Evolutionary conservation across 306 rosid species (phyloP).

Genomic region (Urtica urens): DNA sequence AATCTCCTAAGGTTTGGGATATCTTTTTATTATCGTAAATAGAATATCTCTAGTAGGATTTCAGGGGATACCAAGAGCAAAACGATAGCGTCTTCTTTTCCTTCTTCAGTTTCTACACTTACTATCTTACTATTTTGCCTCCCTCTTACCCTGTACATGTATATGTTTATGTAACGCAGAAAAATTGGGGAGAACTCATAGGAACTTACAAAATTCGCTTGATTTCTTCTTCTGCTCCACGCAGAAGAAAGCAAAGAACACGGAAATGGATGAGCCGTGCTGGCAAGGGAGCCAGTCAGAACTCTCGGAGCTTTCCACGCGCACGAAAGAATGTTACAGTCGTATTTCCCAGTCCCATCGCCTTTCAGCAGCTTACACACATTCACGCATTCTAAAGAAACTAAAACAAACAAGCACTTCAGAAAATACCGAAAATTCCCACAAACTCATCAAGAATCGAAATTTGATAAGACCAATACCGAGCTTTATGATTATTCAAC

Average conservation of each 20-base stretch:
- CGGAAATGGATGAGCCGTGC: constrained; percentile 61
- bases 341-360: constrained; percentile 73
- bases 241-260: constrained; percentile 25
- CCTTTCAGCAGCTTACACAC: constrained; percentile 62
- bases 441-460: neutral
- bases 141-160: too few species aligned
- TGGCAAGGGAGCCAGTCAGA: constrained; percentile 86
- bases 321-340: constrained; percentile 65
- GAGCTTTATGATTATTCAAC: neutral
- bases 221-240: constrained; percentile 50
- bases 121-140: too few species aligned
- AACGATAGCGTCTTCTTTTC: too few species aligned
- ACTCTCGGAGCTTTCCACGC: constrained; percentile 95
- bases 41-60: too few species aligned
- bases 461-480: constrained; percentile 5
- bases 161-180: too few species aligned
- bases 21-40: too few species aligned
- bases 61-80: too few species aligned
- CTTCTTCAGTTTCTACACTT: too few species aligned
- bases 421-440: constrained; percentile 15
- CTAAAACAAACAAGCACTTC: constrained; percentile 32
- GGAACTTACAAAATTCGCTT: constrained; percentile 59
- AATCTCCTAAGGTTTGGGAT: too few species aligned
- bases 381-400: constrained; percentile 86
- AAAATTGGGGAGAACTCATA: constrained; percentile 9